A percentile compares a stretch with the other conserved stretches of the same genome.
Conservation (phyloP, 192 early-diverging fungal genomes). For the Rhizophagus prolifer region DNA sequence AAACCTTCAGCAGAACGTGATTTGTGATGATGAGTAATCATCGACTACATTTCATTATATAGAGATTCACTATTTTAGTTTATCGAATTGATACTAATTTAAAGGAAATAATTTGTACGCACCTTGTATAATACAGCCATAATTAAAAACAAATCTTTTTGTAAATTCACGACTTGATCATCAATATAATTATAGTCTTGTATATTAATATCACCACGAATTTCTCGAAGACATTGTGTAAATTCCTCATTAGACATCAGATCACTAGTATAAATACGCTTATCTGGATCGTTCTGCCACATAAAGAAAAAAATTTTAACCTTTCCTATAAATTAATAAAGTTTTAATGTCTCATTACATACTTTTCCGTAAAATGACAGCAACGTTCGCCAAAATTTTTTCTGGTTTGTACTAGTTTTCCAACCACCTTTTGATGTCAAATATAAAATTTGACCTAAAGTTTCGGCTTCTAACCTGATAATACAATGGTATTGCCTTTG, state of each 20-base stretch:
- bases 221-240: constrained; percentile 11
- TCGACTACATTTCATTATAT: background rate
- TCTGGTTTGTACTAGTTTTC: background rate
- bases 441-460: constrained; percentile 12
- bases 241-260: constrained; percentile 10
- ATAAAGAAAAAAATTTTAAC: background rate
- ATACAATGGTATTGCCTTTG: constrained; percentile 16
- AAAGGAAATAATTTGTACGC: background rate
- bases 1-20: background rate
- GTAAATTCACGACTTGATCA: background rate
- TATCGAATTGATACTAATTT: background rate
- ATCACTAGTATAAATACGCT: constrained; percentile 6
- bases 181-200: background rate
- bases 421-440: background rate
- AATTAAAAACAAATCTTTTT: constrained; percentile 7
- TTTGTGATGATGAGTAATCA: background rate
- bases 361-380: constrained; percentile 6
- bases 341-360: background rate
- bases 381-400: constrained; percentile 14
- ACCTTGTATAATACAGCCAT: constrained; percentile 1
- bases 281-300: constrained; percentile 6
- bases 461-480: background rate
- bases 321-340: background rate
- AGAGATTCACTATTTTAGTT: background rate
- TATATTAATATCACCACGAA: background rate